Evolutionary conservation across 2,329 filamentous ascomycete species (phyloP).

Genomic region (Pezicula radicicola): DNA sequence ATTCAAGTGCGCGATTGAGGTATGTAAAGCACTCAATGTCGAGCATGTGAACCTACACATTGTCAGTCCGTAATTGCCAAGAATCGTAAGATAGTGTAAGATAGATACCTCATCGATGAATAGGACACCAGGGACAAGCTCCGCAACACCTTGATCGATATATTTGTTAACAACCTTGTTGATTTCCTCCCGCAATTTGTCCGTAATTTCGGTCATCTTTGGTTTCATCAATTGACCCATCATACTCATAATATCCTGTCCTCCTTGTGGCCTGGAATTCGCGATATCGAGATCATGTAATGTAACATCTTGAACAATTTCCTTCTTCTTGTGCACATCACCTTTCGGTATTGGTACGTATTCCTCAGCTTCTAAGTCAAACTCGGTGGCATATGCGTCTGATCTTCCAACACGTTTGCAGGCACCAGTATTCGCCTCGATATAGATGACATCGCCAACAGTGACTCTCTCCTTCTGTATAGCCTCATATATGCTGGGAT

Average conservation of each 20-base stretch:
- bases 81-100: conserved; percentile 10
- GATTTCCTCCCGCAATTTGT: conserved; percentile 93
- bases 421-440: conserved; percentile 96
- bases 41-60: conserved; percentile 88
- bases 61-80: conserved; percentile 17
- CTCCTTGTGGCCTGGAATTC: conserved; percentile 91
- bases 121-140: conserved; percentile 94
- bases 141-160: conserved; percentile 96
- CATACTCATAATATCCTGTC: conserved; percentile 99
- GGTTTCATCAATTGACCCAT: conserved; percentile 99
- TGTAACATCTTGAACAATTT: conserved; percentile 98
- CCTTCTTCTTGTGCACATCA: conserved; percentile 99
- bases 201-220: conserved; percentile 98
- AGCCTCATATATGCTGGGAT: conserved; percentile 98
- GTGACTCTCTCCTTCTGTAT: conserved; percentile 98
- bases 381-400: conserved; percentile 96
- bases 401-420: conserved; percentile 96
- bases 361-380: conserved; percentile 97
- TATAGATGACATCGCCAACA: conserved; percentile 97
- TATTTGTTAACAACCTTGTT: conserved; percentile 99
- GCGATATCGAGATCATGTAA: conserved; percentile 95
- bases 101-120: conserved; percentile 96
- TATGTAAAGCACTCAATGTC: conserved; percentile 99
- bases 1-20: conserved; percentile 96
- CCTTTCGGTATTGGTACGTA: conserved; percentile 99